These are phyloP conservation scores for Carnegiea gigantea DNA, from an alignment of 179 eudicot species.

Conservation along the genomic window DNA sequence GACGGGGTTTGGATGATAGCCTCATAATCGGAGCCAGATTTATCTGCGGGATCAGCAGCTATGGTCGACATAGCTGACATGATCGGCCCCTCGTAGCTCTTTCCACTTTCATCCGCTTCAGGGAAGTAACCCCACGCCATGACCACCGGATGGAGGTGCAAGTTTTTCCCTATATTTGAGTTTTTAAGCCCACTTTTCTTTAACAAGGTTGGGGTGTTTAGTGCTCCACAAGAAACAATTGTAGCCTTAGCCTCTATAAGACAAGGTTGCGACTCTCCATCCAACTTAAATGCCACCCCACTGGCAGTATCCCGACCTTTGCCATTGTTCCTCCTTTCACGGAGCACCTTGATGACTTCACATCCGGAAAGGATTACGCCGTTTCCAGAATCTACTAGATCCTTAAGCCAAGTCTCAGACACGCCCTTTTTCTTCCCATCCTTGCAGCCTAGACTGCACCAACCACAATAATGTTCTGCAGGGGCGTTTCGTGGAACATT, in stretches of 20 bases:
- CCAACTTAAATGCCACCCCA: constrained; percentile 44
- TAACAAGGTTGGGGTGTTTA: constrained; percentile 48
- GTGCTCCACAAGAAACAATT: constrained; percentile 59
- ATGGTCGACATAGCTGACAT: constrained; percentile 72
- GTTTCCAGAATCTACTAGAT: constrained; percentile 55
- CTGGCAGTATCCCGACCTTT: constrained; percentile 26
- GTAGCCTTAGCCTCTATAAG: constrained; percentile 54
- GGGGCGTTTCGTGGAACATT: constrained; percentile 55
- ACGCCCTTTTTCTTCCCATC: constrained; percentile 68
- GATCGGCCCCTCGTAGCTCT: constrained; percentile 69
- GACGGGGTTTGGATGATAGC: constrained; percentile 66
- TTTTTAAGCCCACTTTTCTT: constrained; percentile 53
- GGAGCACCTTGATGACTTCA: constrained; percentile 39
- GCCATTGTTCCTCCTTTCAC: constrained; percentile 19
- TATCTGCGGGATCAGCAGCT: constrained; percentile 23
- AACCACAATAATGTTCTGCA: constrained; percentile 65
- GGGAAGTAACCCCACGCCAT: constrained; percentile 82
- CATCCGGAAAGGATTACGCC: constrained; percentile 53
- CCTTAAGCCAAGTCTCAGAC: constrained; percentile 70
- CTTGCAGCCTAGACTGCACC: constrained; percentile 78
- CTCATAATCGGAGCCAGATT: constrained; percentile 32
- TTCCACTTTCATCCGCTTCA: constrained; percentile 12
- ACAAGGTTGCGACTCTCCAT: constrained; percentile 19
- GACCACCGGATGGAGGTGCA: constrained; percentile 62
- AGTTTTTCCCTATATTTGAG: constrained; percentile 48